phyloP scores from a whole-genome alignment of 352 stramenopile species.

The Globisporangium spinosum region DNA sequence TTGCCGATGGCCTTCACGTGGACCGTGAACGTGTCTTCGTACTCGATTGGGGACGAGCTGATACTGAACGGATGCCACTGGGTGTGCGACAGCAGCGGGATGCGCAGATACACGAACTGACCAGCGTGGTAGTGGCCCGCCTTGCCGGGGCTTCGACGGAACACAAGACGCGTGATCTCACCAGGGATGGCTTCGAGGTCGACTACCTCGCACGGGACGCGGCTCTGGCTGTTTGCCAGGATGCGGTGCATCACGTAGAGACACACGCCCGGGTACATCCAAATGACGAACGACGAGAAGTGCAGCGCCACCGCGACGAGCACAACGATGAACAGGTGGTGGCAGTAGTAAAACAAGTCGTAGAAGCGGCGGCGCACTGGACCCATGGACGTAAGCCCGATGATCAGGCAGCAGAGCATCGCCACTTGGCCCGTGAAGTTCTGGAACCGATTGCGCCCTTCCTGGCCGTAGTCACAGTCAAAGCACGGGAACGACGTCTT shows the following conservation, averaged over 20 bases:
- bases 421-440: slow-evolving; percentile 78
- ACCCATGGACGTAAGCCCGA: slow-evolving; percentile 70
- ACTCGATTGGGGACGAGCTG: slow-evolving; percentile 80
- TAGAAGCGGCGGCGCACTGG: slow-evolving; percentile 75
- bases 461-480: slow-evolving; percentile 61
- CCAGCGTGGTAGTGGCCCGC: slow-evolving; percentile 78
- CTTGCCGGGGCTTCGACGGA: slow-evolving; percentile 68
- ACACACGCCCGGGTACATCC: slow-evolving; percentile 76
- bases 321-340: slow-evolving; percentile 86
- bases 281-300: slow-evolving; percentile 81
- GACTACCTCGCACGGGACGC: slow-evolving; percentile 70
- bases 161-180: slow-evolving; percentile 80
- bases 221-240: slow-evolving; percentile 59
- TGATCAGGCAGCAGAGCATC: slow-evolving; percentile 65
- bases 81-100: slow-evolving; percentile 63
- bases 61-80: slow-evolving; percentile 88
- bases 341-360: slow-evolving; percentile 86
- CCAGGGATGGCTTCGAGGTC: slow-evolving; percentile 80
- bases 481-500: slow-evolving; percentile 58
- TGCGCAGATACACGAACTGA: slow-evolving; percentile 76
- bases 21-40: slow-evolving; percentile 82
- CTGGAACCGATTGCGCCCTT: slow-evolving; percentile 60
- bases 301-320: slow-evolving; percentile 61
- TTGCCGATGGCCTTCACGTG: slow-evolving; percentile 77
- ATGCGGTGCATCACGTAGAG: slow-evolving; percentile 85